phyloP scores from a whole-genome alignment of 1,284 basidiomycete species.

The Gymnopus androsaceus region DNA sequence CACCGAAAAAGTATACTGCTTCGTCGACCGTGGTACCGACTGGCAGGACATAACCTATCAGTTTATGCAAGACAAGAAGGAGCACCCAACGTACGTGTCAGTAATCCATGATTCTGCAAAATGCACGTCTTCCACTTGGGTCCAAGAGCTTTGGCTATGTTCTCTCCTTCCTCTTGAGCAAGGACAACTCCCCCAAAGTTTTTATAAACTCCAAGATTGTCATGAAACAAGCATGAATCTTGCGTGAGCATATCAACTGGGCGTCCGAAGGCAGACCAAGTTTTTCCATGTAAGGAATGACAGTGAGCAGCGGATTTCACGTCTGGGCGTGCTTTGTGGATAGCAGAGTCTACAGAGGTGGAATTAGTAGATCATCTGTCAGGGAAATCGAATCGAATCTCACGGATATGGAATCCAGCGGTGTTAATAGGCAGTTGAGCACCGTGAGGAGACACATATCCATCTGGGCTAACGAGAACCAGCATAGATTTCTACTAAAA shows the following conservation, averaged over 20 bases:
- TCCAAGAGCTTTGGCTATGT: constrained; percentile 57
- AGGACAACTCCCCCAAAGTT: constrained; percentile 64
- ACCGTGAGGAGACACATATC: constrained; percentile 20
- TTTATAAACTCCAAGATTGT: constrained; percentile 43
- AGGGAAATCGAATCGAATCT: constrained; percentile 40
- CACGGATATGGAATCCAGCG: constrained; percentile 30
- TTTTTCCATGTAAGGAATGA: constrained; percentile 63
- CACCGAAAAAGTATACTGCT: constrained; percentile 35
- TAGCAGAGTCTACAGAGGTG: constrained; percentile 44
- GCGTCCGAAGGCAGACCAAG: constrained; percentile 60
- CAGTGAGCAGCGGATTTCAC: constrained; percentile 66
- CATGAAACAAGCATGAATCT: constrained; percentile 49
- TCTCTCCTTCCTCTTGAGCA: constrained; percentile 53
- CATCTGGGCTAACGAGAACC: constrained; percentile 30
- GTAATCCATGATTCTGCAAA: constrained; percentile 62
- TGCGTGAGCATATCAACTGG: constrained; percentile 56
- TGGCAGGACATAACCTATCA: background rate
- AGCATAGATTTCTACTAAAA: constrained; percentile 28
- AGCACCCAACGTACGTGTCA: constrained; percentile 40
- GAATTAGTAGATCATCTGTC: constrained; percentile 20
- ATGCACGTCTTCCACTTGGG: constrained; percentile 37
- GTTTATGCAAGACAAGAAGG: background rate
- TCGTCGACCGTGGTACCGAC: constrained; percentile 30
- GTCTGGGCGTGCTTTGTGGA: constrained; percentile 63
- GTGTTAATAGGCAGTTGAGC: constrained; percentile 32